Evolutionary conservation across 2,329 filamentous ascomycete genomes (phyloP).

Genomic region (Colletotrichum viniferum): DNA sequence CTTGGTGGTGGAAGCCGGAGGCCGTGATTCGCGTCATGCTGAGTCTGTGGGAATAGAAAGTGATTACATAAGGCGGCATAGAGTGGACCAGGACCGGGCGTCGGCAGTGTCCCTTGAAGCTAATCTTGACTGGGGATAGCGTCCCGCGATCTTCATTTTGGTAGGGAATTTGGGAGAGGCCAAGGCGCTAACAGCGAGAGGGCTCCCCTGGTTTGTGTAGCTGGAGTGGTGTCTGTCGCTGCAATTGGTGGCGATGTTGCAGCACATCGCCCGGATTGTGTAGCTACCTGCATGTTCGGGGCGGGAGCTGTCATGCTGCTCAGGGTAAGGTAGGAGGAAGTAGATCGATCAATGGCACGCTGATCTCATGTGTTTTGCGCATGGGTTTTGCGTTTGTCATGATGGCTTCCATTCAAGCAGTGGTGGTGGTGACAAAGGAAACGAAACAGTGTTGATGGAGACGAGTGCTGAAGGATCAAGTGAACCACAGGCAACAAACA

Average conservation of each 20-base stretch:
- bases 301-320: background rate
- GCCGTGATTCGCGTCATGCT: background rate
- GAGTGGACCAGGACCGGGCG: background rate
- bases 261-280: background rate
- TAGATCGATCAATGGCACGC: background rate
- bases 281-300: background rate
- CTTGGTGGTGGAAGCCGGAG: background rate
- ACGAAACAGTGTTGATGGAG: background rate
- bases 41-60: background rate
- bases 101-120: background rate
- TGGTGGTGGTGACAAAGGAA: background rate
- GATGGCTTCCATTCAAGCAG: background rate
- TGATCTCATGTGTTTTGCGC: background rate
- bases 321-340: background rate
- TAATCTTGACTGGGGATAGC: background rate
- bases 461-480: background rate
- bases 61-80: background rate
- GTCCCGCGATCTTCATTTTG: background rate
- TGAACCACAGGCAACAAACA: background rate
- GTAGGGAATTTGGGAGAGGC: background rate
- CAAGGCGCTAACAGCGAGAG: background rate
- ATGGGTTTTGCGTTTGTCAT: background rate
- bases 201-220: background rate
- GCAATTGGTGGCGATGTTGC: background rate
- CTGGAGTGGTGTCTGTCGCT: background rate